Evolutionary conservation across 495 filamentous ascomycete genomes (phyloP), one percentile per base, ranked within the genome.

Genomic region (Amniculicola lignicola): DNA sequence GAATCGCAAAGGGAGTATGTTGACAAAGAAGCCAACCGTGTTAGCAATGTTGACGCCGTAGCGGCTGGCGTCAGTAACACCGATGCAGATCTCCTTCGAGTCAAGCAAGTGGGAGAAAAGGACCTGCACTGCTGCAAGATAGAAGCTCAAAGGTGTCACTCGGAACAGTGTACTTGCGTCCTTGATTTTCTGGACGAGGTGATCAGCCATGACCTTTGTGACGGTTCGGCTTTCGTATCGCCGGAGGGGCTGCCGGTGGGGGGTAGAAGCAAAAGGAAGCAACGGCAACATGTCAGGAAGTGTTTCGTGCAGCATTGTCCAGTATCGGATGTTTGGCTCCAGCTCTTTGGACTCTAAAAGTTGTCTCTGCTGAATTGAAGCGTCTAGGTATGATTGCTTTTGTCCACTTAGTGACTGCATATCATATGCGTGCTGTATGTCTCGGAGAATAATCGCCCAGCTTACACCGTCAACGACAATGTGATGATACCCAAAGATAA

Each of bases 401-500:
- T 2, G 3, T 16, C 3, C 12, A 2, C 5, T 28, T 3, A 46
- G 22, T 5, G 21, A 14, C 14, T 3, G 24, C n/a, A n/a, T 15
- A 6, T 9, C 7, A n/a, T 46, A 46, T 3, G 24, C 43, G 3
- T 2, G 2, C 2, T 15, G 6, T 2, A 46, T 22, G 5, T 46
- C 43, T 22, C 25, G 43, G 3, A 46, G 9, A 11, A 46, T 2
- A 27, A 27, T 2, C 3, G 7, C 2, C 22, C 9, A 28, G n/a
- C 43, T 31, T 7, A 19, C 14, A 6, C 22, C 43, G 16, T 46
- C 43, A 6, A 46, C 2, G 9, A 46, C 16, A 18, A 46, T 46
- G 24, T 46, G 43, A 31, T 46, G 43, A 16, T 29, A 46, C 2
- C 43, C 43, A n/a, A 46, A 28, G 43, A 46, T 31, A n/a, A 46